phyloP scores from a whole-genome alignment of 23 red algal species.

The Cyanidioschyzon merolae region DNA sequence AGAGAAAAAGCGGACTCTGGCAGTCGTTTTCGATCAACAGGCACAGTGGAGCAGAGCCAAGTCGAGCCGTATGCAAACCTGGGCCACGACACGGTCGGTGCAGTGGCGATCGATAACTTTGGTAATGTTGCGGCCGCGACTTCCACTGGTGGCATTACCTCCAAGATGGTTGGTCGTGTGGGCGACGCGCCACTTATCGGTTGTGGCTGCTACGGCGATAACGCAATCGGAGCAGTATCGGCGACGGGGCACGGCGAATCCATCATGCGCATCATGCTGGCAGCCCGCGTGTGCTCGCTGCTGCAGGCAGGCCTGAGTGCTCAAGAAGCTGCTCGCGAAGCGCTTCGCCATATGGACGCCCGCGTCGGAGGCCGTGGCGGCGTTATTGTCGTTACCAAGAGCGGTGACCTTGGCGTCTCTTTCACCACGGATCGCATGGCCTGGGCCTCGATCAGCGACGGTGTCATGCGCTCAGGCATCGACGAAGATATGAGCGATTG shows the following conservation, averaged over 20 bases:
- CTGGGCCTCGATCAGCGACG: conserved; percentile 52
- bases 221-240: conserved; percentile 36
- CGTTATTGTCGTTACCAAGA: conserved; percentile 39
- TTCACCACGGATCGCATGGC: conserved; percentile 81
- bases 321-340: conserved; percentile 15
- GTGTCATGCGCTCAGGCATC: conserved; percentile 37
- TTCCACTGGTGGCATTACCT: conserved; percentile 79
- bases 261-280: conserved; percentile 47
- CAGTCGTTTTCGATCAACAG: neutral
- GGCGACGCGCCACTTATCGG: conserved; percentile 85
- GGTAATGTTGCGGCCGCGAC: conserved; percentile 69
- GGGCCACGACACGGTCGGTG: conserved; percentile 81
- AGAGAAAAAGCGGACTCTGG: neutral
- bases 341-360: conserved; percentile 48
- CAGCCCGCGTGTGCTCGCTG: conserved; percentile 21
- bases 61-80: neutral
- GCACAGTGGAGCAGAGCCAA: neutral
- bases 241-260: conserved; percentile 92
- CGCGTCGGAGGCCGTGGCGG: conserved; percentile 78
- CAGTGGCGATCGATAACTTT: conserved; percentile 53
- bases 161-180: conserved; percentile 69
- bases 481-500: conserved; percentile 30
- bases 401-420: conserved; percentile 34
- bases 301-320: conserved; percentile 26
- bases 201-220: conserved; percentile 49